Percentiles rank a stretch among this genome's conserved stretches.
phyloP scores from a whole-genome alignment of 169 alveolate species.

The Plasmodium vinckei region DNA sequence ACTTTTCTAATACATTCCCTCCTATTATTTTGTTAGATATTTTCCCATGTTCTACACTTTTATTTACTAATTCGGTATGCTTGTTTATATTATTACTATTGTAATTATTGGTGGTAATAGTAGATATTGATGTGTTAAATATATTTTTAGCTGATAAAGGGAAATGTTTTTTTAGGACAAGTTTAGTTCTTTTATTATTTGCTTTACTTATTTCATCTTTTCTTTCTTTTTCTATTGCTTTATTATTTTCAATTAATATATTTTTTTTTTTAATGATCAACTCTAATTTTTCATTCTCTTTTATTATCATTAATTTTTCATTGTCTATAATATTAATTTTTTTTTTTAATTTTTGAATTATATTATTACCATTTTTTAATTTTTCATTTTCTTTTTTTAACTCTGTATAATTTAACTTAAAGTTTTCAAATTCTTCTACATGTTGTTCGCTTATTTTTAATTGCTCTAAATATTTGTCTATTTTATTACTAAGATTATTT shows the following conservation, averaged over 20 bases:
- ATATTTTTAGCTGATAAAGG: background rate
- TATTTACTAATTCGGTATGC: too few relatives aligned
- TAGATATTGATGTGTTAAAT: background rate
- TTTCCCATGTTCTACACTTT: too few relatives aligned
- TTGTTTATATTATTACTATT: background rate
- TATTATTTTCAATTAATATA: background rate
- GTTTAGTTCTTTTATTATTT: constrained; percentile 10
- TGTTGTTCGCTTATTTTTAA: constrained; percentile 27
- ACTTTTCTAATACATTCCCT: too few relatives aligned
- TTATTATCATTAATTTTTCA: constrained; percentile 17
- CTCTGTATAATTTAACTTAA: background rate
- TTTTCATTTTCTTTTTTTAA: constrained; percentile 47
- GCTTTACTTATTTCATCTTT: background rate
- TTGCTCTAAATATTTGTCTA: constrained; percentile 3
- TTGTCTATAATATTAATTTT: constrained; percentile 13
- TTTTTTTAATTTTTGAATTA: constrained; percentile 36
- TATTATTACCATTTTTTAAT: constrained; percentile 10
- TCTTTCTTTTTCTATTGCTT: background rate
- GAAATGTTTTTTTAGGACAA: background rate
- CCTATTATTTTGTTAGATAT: too few relatives aligned
- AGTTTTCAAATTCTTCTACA: constrained; percentile 11
- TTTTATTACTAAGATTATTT: constrained; percentile 22
- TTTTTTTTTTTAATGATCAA: constrained; percentile 12
- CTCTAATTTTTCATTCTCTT: constrained; percentile 44
- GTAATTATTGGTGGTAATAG: background rate